Base-by-base conservation (phyloP, 2,329 filamentous ascomycete genomes). In the Xylariaceae sp. region DNA sequence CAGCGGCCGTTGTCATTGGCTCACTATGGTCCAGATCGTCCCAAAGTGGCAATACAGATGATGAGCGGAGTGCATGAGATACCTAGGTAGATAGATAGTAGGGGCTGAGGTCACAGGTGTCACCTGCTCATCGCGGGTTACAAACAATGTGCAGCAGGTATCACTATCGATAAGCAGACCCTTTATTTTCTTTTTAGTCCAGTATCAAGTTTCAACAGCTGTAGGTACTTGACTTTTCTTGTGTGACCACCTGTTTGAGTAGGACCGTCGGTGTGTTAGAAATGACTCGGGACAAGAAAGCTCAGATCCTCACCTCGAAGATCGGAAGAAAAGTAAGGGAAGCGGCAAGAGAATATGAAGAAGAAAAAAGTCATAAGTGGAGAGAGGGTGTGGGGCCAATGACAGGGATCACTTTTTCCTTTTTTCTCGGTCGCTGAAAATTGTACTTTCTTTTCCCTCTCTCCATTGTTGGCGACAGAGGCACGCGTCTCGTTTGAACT, bases 141-240 rank as follows among this genome's bases (percentile, higher is more conserved):
- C 18, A 16, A 11, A 13, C 16, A 26, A 29, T 14, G 26, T n/a
- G 19, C 24, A 29, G 26, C 9, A 12, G 8, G 12, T 31, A 14
- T 23, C 15, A 35, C 26, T 30, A 44, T 44, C 44, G 44, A 47
- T 44, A 47, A 41, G 34, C n/a, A n/a, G n/a, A n/a, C n/a, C n/a
- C n/a, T n/a, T n/a, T n/a, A n/a, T n/a, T n/a, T n/a, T n/a, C n/a
- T n/a, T n/a, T n/a, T n/a, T n/a, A n/a, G n/a, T n/a, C n/a, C n/a
- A n/a, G n/a, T n/a, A n/a, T 36, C 15, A 12, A 21, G 34, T 26
- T 31, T 7, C 31, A 36, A 29, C 21, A n/a, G 19, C 21, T 18
- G 12, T 15, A 12, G 5, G 17, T 6, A 12, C 4, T n/a, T n/a
- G n/a, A n/a, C n/a, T n/a, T n/a, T n/a, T n/a, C n/a, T n/a, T n/a